These are phyloP conservation scores for Malassezia vespertilionis DNA, from an alignment of 1,284 basidiomycete genomes.

Conservation along the genomic window DNA sequence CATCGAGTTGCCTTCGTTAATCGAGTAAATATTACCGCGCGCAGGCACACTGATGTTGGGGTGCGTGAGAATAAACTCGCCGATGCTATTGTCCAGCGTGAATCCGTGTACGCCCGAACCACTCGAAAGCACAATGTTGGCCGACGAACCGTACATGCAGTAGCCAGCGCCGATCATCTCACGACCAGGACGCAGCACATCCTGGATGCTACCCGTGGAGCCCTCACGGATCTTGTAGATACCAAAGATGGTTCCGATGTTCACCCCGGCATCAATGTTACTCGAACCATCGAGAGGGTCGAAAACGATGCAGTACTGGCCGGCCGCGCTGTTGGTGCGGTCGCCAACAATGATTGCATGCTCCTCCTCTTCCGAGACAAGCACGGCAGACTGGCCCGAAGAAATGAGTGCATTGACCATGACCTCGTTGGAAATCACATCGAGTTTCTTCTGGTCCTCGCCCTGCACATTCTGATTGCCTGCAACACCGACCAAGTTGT, in stretches of 20 bases:
- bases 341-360: constrained; percentile 75
- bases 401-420: constrained; percentile 87
- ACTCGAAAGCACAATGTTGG: constrained; percentile 90
- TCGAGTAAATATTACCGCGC: constrained; percentile 97
- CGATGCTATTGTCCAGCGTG: constrained; percentile 73
- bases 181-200: constrained; percentile 83
- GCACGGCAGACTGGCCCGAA: constrained; percentile 86
- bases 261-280: constrained; percentile 99
- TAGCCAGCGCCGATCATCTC: constrained; percentile 93
- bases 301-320: constrained; percentile 79
- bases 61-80: constrained; percentile 98
- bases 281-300: constrained; percentile 95
- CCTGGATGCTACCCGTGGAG: constrained; percentile 65
- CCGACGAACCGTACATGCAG: constrained; percentile 83
- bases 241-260: constrained; percentile 99
- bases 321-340: constrained; percentile 45
- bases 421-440: constrained; percentile 95
- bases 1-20: constrained; percentile 95
- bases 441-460: constrained; percentile 99
- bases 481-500: constrained; percentile 94
- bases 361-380: constrained; percentile 92
- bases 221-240: constrained; percentile 73
- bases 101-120: constrained; percentile 96
- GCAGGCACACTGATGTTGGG: constrained; percentile 86
- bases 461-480: constrained; percentile 94